Percentiles rank a stretch among this genome's conserved stretches.
Evolutionary conservation across 805 yeast species (phyloP).

Genomic region (Saccharomycopsis fermentans): DNA sequence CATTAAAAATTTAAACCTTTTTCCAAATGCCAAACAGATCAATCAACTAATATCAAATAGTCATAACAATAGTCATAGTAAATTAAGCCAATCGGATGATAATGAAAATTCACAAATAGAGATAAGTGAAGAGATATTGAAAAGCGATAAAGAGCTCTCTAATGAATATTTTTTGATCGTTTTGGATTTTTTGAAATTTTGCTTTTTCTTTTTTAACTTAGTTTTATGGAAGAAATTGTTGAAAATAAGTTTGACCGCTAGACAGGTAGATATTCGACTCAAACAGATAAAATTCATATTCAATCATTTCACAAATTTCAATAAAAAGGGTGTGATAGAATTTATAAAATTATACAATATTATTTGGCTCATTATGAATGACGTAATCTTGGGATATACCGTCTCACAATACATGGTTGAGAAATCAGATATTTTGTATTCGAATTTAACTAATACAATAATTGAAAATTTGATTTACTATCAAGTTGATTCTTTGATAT

Average conservation of each 20-base stretch:
- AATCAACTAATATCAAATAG: not conserved
- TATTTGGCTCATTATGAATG: constrained; percentile 80
- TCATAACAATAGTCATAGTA: not conserved
- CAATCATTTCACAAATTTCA: constrained; percentile 55
- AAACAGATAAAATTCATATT: constrained; percentile 76
- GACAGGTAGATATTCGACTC: constrained; percentile 69
- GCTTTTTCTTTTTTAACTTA: constrained; percentile 11
- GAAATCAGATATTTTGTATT: constrained; percentile 24
- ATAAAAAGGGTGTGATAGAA: constrained; percentile 35
- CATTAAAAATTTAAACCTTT: constrained; percentile 12
- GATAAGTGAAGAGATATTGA: not conserved
- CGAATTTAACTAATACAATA: constrained; percentile 23
- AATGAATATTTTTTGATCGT: not conserved
- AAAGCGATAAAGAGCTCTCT: not conserved
- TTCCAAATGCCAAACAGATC: constrained; percentile 8
- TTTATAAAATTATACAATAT: constrained; percentile 78
- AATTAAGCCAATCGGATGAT: not conserved
- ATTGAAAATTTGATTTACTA: constrained; percentile 35
- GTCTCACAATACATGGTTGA: constrained; percentile 39
- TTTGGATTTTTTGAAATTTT: not conserved
- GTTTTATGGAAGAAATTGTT: constrained; percentile 29
- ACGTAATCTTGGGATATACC: constrained; percentile 62
- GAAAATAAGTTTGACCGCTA: constrained; percentile 50
- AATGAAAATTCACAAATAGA: not conserved
- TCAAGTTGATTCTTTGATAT: constrained; percentile 39